phyloP scores from a whole-genome alignment of 2,329 filamentous ascomycete species.

The Hypoxylon sp. region DNA sequence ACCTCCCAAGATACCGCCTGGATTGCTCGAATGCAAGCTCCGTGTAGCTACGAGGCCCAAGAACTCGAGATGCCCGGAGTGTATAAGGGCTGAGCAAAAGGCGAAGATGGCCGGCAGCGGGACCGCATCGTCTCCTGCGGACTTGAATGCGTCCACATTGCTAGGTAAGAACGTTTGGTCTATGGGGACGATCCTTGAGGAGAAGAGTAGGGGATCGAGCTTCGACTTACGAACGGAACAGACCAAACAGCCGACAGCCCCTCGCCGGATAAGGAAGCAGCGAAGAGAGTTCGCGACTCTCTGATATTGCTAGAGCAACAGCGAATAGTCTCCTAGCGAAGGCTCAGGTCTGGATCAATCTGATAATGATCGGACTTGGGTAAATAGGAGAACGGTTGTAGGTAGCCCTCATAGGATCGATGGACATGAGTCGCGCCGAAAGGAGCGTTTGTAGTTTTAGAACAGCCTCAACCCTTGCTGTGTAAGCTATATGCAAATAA shows the following conservation, averaged over 20 bases:
- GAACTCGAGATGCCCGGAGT: conserved; percentile 45
- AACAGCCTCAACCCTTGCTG: background rate
- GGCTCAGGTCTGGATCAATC: background rate
- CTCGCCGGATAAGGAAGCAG: conserved; percentile 21
- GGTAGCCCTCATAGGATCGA: background rate
- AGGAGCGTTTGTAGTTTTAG: background rate
- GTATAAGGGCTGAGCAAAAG: conserved; percentile 30
- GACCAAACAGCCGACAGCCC: conserved; percentile 13
- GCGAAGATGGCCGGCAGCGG: background rate
- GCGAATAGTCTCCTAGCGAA: conserved; percentile 7
- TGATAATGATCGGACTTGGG: background rate
- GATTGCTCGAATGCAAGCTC: conserved; percentile 42
- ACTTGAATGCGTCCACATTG: background rate
- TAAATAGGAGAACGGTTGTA: background rate
- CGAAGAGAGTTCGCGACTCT: conserved; percentile 33
- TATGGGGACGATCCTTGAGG: conserved; percentile 6
- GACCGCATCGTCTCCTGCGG: background rate
- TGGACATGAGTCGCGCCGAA: background rate
- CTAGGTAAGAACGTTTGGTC: conserved; percentile 33
- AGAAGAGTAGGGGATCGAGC: background rate
- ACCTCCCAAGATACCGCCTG: conserved; percentile 42
- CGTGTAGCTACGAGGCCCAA: conserved; percentile 46
- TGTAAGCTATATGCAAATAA: background rate
- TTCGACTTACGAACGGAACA: conserved; percentile 20
- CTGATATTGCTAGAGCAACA: conserved; percentile 30